These are phyloP conservation scores for Arachnomyces sp. DNA, from an alignment of 2,329 filamentous ascomycete genomes.

Conservation along the genomic window DNA sequence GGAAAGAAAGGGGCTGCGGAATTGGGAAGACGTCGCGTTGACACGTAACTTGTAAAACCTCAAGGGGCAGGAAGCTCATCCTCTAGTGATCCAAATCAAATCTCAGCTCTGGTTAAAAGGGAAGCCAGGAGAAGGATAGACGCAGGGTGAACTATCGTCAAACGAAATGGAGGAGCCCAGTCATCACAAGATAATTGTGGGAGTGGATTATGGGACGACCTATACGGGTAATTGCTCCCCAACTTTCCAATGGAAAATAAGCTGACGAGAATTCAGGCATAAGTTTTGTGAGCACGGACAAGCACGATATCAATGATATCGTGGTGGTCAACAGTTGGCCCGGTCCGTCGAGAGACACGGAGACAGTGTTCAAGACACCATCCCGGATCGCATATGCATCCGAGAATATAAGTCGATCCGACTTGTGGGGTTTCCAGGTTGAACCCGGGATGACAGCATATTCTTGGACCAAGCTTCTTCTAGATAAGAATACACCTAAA, in stretches of 20 bases:
- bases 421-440: slow-evolving; percentile 21
- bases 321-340: slow-evolving; percentile 18
- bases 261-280: slow-evolving; percentile 7
- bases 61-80: too few relatives aligned
- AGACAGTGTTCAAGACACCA: slow-evolving; percentile 17
- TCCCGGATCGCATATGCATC: slow-evolving; percentile 19
- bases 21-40: too few relatives aligned
- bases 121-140: too few relatives aligned
- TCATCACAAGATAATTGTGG: slow-evolving; percentile 12
- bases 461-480: slow-evolving; percentile 24
- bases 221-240: slow-evolving; percentile 8
- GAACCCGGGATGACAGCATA: slow-evolving; percentile 16
- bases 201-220: slow-evolving; percentile 17
- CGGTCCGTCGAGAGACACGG: slow-evolving; percentile 10
- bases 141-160: too few relatives aligned
- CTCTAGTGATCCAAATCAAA: too few relatives aligned
- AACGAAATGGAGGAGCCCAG: not conserved
- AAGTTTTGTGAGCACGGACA: slow-evolving; percentile 13
- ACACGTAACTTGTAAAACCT: too few relatives aligned
- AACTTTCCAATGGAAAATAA: not conserved
- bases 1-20: too few relatives aligned
- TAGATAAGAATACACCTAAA: slow-evolving; percentile 14
- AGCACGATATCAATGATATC: slow-evolving; percentile 12
- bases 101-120: too few relatives aligned
- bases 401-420: slow-evolving; percentile 12